Percentiles rank a stretch among this genome's conserved stretches.
These are phyloP conservation scores for Globisporangium radiosum DNA, from an alignment of 352 stramenopile genomes.

Conservation along the genomic window DNA sequence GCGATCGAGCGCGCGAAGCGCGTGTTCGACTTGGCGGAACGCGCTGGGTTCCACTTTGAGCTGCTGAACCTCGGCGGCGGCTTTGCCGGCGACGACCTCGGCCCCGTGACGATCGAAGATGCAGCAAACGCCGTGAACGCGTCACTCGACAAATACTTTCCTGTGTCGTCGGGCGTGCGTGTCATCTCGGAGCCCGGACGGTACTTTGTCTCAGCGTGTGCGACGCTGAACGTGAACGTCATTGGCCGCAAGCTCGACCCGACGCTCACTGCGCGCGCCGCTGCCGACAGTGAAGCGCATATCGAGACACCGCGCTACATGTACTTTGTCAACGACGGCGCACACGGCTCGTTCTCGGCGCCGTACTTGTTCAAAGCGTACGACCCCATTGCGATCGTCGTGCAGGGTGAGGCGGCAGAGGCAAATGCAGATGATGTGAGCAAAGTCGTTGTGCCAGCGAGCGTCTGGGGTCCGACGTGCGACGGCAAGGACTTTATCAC, in stretches of 20 bases:
- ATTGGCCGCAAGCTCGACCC: constrained; percentile 44
- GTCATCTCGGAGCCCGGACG: constrained; percentile 89
- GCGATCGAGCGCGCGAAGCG: constrained; percentile 57
- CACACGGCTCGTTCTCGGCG: constrained; percentile 39
- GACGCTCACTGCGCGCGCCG: constrained; percentile 14
- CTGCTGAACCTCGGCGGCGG: constrained; percentile 87
- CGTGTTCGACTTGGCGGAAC: constrained; percentile 61
- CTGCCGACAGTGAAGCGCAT: constrained; percentile 9
- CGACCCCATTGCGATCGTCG: constrained; percentile 11
- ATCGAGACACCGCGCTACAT: constrained; percentile 34
- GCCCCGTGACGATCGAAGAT: constrained; percentile 34
- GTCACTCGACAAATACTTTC: constrained; percentile 40
- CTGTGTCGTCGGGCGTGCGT: constrained; percentile 29
- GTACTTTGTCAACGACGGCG: constrained; percentile 49
- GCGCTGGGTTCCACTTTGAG: constrained; percentile 49
- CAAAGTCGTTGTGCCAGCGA: constrained; percentile 17
- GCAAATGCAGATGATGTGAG: background rate
- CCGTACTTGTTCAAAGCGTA: constrained; percentile 32
- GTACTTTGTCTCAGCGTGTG: constrained; percentile 74
- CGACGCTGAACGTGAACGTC: constrained; percentile 72
- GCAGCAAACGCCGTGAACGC: constrained; percentile 32
- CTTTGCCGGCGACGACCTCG: constrained; percentile 58
- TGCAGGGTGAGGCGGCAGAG: constrained; percentile 5
- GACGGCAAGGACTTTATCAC: constrained; percentile 45
- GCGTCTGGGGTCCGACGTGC: constrained; percentile 44